Evolutionary conservation across 257 asterid species (phyloP), one percentile per base, ranked within the genome.

Genomic region (Rhazya stricta): DNA sequence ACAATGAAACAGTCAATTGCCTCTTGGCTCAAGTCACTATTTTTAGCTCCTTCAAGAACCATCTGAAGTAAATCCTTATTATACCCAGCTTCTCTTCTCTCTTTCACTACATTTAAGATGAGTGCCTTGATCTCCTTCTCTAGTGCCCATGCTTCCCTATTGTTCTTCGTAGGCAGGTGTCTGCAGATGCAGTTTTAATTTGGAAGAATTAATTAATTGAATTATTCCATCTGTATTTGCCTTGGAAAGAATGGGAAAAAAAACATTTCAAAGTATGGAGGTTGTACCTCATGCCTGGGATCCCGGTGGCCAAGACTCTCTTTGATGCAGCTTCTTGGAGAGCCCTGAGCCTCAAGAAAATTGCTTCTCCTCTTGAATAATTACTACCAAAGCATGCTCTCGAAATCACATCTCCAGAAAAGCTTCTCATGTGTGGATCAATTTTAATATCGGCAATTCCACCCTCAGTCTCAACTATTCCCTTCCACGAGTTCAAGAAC

Each of bases 351-450:
- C 61, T 84, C 34, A 53, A 53, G 83, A 86, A 86, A 9, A 86
- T 84, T 32, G 80, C 83, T 76, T 86, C 78, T 41, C 88, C 90
- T 69, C 69, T 80, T 15, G 82, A 67, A 66, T 77, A 86, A 71
- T 69, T 84, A 74, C 88, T 86, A 1, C 90, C 90, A 84, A 86
- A 86, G 77, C 90, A 86, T 30, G 88, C 90, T 73, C 81, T 80
- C 34, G 90, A 82, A 74, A 86, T 86, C 0, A 86, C 85, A 72
- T 86, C 86, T 62, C 85, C 88, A 2, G 90, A 86, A 62, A 86
- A 82, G 25, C 87, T 84, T 71, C 88, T 80, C 83, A 86, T 29
- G 53, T 86, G 71, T 8, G 70, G 66, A 67, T 80, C 86, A 61
- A 86, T 74, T 74, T 82, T 82, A 8, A 85, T 80, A 6, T 84